These are phyloP conservation scores for Inga laurina DNA, from an alignment of 306 rosid genomes.

Conservation along the genomic window DNA sequence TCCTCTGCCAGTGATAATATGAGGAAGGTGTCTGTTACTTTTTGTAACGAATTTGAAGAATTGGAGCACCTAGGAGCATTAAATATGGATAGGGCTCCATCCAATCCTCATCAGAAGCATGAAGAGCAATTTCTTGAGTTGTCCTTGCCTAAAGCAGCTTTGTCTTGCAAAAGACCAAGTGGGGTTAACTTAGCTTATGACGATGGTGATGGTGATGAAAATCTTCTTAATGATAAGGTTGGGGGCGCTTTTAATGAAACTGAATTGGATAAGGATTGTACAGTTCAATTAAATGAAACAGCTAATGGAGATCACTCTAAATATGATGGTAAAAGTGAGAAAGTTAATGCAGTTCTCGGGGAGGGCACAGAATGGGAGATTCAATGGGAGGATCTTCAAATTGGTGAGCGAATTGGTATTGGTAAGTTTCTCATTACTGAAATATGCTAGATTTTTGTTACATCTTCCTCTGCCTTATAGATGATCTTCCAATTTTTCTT, in stretches of 20 bases:
- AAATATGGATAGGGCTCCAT: conserved; percentile 31
- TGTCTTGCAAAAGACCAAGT: conserved; percentile 35
- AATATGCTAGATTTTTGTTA: neutral
- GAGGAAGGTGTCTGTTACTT: conserved; percentile 41
- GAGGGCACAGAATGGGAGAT: conserved; percentile 90
- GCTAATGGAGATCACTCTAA: conserved; percentile 35
- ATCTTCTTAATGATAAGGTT: conserved; percentile 36
- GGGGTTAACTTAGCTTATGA: conserved; percentile 33
- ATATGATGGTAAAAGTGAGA: conserved; percentile 49
- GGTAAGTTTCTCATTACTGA: conserved; percentile 55
- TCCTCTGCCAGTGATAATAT: conserved; percentile 31
- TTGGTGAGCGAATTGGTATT: conserved; percentile 99
- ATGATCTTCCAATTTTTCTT: neutral
- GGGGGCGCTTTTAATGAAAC: conserved; percentile 33
- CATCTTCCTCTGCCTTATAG: conserved; percentile 25
- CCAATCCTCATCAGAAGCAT: conserved; percentile 34
- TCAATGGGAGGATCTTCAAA: conserved; percentile 92
- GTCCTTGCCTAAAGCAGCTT: conserved; percentile 28
- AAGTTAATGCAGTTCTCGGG: conserved; percentile 57
- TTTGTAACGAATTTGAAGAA: conserved; percentile 39
- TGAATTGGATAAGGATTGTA: conserved; percentile 46
- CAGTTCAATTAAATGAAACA: conserved; percentile 42
- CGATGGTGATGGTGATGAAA: conserved; percentile 34
- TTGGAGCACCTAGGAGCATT: conserved; percentile 20
- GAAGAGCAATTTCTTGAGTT: conserved; percentile 44